These are phyloP conservation scores for Maudiozyma humilis DNA, from an alignment of 1,139 yeast genomes.

Conservation along the genomic window DNA sequence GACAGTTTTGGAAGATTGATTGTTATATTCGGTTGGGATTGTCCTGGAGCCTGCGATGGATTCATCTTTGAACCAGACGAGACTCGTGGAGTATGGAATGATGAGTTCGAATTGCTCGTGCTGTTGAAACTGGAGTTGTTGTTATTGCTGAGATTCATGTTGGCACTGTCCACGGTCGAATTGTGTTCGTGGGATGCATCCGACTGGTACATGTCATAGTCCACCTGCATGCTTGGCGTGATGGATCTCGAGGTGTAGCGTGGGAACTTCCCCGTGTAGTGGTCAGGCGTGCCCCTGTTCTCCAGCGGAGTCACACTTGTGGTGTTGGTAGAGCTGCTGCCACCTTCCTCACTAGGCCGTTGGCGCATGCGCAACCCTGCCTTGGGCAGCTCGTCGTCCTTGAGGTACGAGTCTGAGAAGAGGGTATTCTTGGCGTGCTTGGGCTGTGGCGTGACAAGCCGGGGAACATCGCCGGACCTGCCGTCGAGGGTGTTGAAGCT, in stretches of 20 bases:
- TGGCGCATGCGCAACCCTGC: background rate
- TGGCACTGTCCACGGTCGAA: background rate
- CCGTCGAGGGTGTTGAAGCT: slow-evolving; percentile 3
- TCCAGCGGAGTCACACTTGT: background rate
- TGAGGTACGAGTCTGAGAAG: slow-evolving; percentile 37
- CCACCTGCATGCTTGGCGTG: slow-evolving; percentile 29
- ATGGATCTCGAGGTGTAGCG: slow-evolving; percentile 29
- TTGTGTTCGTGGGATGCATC: background rate
- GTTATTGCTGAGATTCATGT: background rate
- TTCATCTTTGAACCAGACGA: background rate
- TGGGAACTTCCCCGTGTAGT: background rate
- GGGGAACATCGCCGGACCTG: slow-evolving; percentile 2
- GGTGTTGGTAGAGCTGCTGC: background rate
- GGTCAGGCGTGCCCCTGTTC: background rate
- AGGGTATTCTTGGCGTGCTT: slow-evolving; percentile 21
- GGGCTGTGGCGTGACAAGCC: slow-evolving; percentile 12
- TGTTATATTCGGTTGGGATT: slow-evolving; percentile 3
- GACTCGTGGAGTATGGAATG: slow-evolving; percentile 1
- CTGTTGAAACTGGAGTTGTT: slow-evolving; percentile 2
- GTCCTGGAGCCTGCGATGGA: background rate
- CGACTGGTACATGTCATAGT: slow-evolving; percentile 2
- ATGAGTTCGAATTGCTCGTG: slow-evolving; percentile 1
- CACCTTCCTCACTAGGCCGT: background rate
- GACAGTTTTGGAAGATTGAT: slow-evolving; percentile 18
- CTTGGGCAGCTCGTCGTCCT: slow-evolving; percentile 25